Percentiles rank a stretch among this genome's conserved stretches.
phyloP scores from a whole-genome alignment of 164 flowering plant species.

The Vitis rotundifolia region DNA sequence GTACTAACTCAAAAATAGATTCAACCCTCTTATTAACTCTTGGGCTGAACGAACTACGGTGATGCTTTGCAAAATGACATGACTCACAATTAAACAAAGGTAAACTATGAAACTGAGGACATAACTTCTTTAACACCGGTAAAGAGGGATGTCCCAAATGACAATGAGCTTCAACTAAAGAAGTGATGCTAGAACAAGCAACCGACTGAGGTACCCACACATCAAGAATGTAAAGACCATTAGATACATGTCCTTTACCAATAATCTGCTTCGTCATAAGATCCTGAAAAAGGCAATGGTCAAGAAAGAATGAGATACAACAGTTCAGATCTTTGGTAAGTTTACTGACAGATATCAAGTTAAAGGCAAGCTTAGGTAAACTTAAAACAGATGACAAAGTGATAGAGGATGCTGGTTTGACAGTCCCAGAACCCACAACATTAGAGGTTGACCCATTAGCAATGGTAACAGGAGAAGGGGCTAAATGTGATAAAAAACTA shows the following conservation, averaged over 20 bases:
- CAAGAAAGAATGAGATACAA: constrained; percentile 5
- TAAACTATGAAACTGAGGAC: too few relatives aligned
- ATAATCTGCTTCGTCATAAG: too few relatives aligned
- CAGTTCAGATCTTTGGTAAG: background rate
- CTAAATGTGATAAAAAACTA: background rate
- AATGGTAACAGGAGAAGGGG: background rate
- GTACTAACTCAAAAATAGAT: too few relatives aligned
- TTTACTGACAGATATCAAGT: constrained; percentile 1
- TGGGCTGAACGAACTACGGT: too few relatives aligned
- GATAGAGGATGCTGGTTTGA: background rate
- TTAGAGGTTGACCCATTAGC: background rate
- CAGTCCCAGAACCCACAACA: background rate
- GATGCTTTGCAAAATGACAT: too few relatives aligned
- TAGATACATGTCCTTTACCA: constrained; percentile 1
- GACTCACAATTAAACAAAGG: too few relatives aligned
- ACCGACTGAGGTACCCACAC: background rate
- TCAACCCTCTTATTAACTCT: too few relatives aligned
- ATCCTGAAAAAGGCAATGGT: too few relatives aligned
- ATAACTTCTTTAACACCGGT: too few relatives aligned
- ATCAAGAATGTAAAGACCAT: constrained; percentile 9
- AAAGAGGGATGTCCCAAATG: constrained; percentile 13
- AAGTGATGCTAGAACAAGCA: constrained; percentile 2
- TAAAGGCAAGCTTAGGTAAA: background rate
- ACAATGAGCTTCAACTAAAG: background rate
- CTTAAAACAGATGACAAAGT: background rate